Evolutionary conservation across 176 grass and related monocot genomes (phyloP).

Genomic region (Paspalum notatum): DNA sequence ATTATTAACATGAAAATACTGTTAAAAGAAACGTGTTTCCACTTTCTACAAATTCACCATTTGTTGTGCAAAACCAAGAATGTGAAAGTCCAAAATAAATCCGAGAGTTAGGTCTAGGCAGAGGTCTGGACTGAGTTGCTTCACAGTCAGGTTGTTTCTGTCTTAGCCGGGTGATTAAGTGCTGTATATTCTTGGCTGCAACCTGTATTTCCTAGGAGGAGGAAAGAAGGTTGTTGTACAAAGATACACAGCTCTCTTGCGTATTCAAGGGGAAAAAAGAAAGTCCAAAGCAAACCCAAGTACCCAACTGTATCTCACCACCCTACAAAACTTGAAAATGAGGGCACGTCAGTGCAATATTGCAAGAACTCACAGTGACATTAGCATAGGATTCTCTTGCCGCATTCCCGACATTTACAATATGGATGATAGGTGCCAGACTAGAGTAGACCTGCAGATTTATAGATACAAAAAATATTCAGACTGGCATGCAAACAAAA

Average conservation of each 20-base stretch:
- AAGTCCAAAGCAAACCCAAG: slow-evolving; percentile 8
- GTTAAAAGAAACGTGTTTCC: not conserved
- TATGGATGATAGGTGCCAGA: slow-evolving; percentile 73
- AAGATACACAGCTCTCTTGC: too few species aligned
- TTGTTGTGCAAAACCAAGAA: slow-evolving; percentile 10
- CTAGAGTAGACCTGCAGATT: slow-evolving; percentile 79
- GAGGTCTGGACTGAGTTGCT: too few species aligned
- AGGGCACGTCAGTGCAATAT: not conserved
- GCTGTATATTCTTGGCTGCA: too few species aligned
- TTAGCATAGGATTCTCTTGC: slow-evolving; percentile 82
- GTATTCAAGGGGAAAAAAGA: too few species aligned
- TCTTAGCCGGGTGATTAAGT: too few species aligned
- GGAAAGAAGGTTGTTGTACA: too few species aligned
- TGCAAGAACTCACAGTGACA: slow-evolving; percentile 62
- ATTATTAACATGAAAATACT: slow-evolving; percentile 1
- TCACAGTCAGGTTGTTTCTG: too few species aligned
- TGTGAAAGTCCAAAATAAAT: slow-evolving; percentile 3
- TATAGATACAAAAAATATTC: slow-evolving; percentile 23
- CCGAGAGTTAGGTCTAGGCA: too few species aligned
- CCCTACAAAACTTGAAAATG: not conserved
- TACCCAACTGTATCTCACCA: not conserved
- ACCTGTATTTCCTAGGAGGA: too few species aligned
- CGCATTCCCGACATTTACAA: slow-evolving; percentile 67
- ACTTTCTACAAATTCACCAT: not conserved
- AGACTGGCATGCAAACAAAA: slow-evolving; percentile 8